These are phyloP conservation scores for Chytriomyces sp. DNA, from an alignment of 192 early-diverging fungal species.

Conservation along the genomic window DNA sequence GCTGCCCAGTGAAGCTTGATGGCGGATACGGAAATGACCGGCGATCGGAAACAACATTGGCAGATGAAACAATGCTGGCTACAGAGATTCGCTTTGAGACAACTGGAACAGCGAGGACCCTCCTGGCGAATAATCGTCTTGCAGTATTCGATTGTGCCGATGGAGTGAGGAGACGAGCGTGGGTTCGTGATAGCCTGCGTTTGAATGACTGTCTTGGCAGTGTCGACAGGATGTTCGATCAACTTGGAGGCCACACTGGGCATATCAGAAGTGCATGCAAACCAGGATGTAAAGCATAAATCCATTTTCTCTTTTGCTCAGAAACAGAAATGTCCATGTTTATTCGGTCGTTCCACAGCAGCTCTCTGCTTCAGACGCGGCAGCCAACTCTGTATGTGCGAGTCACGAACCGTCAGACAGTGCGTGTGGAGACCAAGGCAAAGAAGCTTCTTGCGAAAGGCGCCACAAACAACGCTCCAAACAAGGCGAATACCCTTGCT, in stretches of 20 bases:
- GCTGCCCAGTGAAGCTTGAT: not conserved
- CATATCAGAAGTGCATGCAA: no score
- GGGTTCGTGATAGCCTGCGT: not conserved
- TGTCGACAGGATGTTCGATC: not conserved
- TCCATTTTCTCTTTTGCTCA: not conserved
- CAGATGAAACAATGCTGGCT: not conserved
- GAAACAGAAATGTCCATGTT: not conserved
- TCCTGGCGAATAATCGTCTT: not conserved
- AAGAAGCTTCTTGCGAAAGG: not conserved
- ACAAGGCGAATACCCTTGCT: not conserved
- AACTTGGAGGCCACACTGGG: no score
- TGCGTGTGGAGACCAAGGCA: slow-evolving; percentile 1
- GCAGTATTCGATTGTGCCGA: not conserved
- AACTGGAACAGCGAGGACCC: not conserved
- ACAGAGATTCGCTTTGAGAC: not conserved
- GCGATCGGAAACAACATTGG: not conserved
- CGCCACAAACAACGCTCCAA: not conserved
- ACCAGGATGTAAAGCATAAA: not conserved
- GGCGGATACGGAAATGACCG: not conserved
- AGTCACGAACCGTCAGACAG: slow-evolving; percentile 13
- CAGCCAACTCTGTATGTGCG: slow-evolving; percentile 12
- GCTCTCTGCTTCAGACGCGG: not conserved
- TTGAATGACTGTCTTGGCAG: not conserved
- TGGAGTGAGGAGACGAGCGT: not conserved
- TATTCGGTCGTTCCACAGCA: not conserved